Percentiles rank a stretch among this genome's conserved stretches.
These are phyloP conservation scores for Gnomoniopsis sp. DNA, from an alignment of 2,329 filamentous ascomycete species.

Conservation along the genomic window DNA sequence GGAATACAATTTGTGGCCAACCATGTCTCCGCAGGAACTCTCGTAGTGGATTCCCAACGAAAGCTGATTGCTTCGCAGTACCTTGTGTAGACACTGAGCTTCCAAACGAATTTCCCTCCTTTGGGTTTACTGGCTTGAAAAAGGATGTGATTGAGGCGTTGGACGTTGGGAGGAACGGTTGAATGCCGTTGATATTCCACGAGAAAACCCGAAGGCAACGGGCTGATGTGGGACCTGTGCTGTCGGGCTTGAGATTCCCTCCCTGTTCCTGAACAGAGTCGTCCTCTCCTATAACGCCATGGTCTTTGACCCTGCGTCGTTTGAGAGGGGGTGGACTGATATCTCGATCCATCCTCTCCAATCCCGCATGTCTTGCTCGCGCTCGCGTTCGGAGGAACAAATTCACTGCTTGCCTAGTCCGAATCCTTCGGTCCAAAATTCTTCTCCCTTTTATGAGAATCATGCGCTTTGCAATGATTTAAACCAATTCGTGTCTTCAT, in stretches of 20 bases:
- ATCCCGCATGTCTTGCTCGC: neutral
- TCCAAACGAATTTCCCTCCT: neutral
- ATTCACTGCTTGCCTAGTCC: no score
- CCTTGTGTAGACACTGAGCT: neutral
- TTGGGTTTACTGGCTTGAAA: constrained; percentile 19
- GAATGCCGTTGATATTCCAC: constrained; percentile 27
- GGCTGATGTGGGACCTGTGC: neutral
- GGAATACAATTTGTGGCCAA: constrained; percentile 25
- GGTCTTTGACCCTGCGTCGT: neutral
- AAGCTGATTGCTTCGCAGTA: no score
- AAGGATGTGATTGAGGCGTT: constrained; percentile 23
- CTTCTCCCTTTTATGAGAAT: no score
- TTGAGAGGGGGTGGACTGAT: constrained; percentile 15
- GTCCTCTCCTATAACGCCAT: neutral
- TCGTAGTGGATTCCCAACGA: constrained; percentile 14
- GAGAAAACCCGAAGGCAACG: constrained; percentile 22
- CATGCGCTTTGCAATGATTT: no score
- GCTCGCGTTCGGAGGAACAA: no score
- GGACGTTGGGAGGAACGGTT: constrained; percentile 20
- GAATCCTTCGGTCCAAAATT: no score
- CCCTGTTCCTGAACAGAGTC: neutral
- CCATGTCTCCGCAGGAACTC: constrained; percentile 23
- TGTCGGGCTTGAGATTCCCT: neutral
- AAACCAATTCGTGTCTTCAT: no score
- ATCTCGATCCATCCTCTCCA: neutral